A percentile compares a stretch with the other conserved stretches of the same genome.
These are phyloP conservation scores for Colletotrichum liaoningense DNA, from an alignment of 2,329 filamentous ascomycete species.

Conservation along the genomic window DNA sequence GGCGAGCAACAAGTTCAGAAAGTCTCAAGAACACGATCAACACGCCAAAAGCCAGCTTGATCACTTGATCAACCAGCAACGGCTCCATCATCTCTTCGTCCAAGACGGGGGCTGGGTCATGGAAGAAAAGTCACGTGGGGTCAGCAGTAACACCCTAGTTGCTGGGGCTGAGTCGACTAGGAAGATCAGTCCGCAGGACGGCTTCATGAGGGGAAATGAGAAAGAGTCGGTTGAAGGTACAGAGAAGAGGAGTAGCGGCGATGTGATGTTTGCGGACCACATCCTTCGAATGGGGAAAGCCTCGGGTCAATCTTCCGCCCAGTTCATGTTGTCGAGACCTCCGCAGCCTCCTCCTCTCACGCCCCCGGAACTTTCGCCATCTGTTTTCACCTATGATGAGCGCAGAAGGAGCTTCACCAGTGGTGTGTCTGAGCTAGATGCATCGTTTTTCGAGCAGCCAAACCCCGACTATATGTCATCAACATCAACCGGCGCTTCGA, in stretches of 20 bases:
- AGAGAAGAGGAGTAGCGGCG: background rate
- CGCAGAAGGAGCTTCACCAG: slow-evolving; percentile 47
- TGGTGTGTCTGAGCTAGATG: slow-evolving; percentile 48
- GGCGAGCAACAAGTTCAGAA: slow-evolving; percentile 1
- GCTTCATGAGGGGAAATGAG: background rate
- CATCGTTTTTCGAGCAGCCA: slow-evolving; percentile 59
- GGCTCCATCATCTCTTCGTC: slow-evolving; percentile 30
- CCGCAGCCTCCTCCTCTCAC: slow-evolving; percentile 62
- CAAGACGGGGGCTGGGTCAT: slow-evolving; percentile 25
- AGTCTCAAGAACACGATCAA: background rate
- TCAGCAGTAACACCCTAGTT: slow-evolving; percentile 39
- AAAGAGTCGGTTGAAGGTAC: background rate
- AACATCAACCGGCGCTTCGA: slow-evolving; percentile 41
- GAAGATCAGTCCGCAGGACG: slow-evolving; percentile 18
- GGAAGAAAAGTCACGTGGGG: slow-evolving; percentile 46
- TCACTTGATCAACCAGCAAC: slow-evolving; percentile 31
- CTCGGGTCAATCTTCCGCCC: slow-evolving; percentile 27
- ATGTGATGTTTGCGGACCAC: background rate
- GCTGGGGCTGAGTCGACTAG: slow-evolving; percentile 7
- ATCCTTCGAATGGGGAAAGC: background rate
- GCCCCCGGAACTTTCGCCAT: slow-evolving; percentile 56
- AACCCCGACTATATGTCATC: slow-evolving; percentile 61
- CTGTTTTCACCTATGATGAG: slow-evolving; percentile 56
- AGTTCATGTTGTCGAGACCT: slow-evolving; percentile 46
- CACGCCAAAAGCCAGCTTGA: background rate